A percentile compares a stretch with the other conserved stretches of the same genome.
These are phyloP conservation scores for Fusarium chaquense DNA, from an alignment of 2,329 filamentous ascomycete genomes.

Conservation along the genomic window DNA sequence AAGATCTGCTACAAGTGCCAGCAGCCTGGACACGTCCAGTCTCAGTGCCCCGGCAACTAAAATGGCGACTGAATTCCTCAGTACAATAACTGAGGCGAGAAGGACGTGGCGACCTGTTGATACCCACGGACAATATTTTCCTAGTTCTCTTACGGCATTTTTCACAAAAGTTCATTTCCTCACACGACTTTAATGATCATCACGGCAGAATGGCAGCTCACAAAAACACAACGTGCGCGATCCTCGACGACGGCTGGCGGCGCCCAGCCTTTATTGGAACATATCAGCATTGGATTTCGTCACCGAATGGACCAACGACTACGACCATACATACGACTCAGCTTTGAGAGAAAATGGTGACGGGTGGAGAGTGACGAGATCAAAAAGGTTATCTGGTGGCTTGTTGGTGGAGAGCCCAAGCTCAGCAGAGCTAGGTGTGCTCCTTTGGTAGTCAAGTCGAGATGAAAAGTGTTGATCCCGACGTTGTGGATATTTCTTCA, in stretches of 20 bases:
- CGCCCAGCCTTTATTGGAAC: slow-evolving; percentile 48
- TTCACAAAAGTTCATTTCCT: slow-evolving; percentile 49
- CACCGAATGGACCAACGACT: slow-evolving; percentile 43
- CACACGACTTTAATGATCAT: slow-evolving; percentile 51
- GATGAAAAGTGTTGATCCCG: slow-evolving; percentile 54
- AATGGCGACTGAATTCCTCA: slow-evolving; percentile 46
- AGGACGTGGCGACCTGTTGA: slow-evolving; percentile 58
- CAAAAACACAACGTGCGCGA: slow-evolving; percentile 46
- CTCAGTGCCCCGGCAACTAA: slow-evolving; percentile 87
- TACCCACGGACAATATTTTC: slow-evolving; percentile 56
- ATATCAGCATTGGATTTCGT: slow-evolving; percentile 51
- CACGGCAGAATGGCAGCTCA: slow-evolving; percentile 47
- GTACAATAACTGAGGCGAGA: slow-evolving; percentile 44
- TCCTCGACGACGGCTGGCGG: slow-evolving; percentile 43
- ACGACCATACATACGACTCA: slow-evolving; percentile 44
- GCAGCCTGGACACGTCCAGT: slow-evolving; percentile 88
- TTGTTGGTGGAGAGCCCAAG: slow-evolving; percentile 40
- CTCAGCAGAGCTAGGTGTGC: slow-evolving; percentile 47
- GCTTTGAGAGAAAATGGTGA: slow-evolving; percentile 47
- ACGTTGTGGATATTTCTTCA: slow-evolving; percentile 44
- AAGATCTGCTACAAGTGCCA: slow-evolving; percentile 99
- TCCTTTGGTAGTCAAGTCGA: slow-evolving; percentile 55
- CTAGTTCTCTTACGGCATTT: slow-evolving; percentile 48
- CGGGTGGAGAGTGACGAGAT: slow-evolving; percentile 48
- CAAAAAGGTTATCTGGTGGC: slow-evolving; percentile 43